phyloP scores from a whole-genome alignment of 352 stramenopile species.

The Phytophthora europaea region DNA sequence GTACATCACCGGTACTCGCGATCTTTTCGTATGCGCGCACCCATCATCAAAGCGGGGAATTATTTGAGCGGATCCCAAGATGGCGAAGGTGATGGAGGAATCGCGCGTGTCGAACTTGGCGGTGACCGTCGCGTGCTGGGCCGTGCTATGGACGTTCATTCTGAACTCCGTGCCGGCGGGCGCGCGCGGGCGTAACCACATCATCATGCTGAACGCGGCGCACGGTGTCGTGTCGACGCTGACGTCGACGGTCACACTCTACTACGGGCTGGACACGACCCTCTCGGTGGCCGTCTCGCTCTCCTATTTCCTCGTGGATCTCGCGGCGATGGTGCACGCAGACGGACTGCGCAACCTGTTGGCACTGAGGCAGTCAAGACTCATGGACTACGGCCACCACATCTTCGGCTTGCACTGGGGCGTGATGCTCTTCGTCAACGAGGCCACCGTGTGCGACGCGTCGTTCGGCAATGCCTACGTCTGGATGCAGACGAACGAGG shows the following conservation, averaged over 20 bases:
- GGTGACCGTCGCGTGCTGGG: slow-evolving; percentile 51
- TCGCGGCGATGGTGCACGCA: slow-evolving; percentile 64
- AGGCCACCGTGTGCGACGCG: slow-evolving; percentile 59
- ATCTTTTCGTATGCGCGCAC: slow-evolving; percentile 7
- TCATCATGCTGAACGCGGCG: slow-evolving; percentile 73
- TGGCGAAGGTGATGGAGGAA: slow-evolving; percentile 3
- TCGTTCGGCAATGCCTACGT: slow-evolving; percentile 78
- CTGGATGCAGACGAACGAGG: slow-evolving; percentile 88
- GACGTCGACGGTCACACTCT: slow-evolving; percentile 54
- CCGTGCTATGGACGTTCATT: slow-evolving; percentile 57
- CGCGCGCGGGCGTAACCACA: slow-evolving; percentile 61
- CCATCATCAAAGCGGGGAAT: not conserved
- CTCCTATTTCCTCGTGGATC: slow-evolving; percentile 78
- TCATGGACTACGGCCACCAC: slow-evolving; percentile 84
- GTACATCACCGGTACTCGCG: slow-evolving; percentile 9
- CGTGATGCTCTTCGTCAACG: slow-evolving; percentile 65
- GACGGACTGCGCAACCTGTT: slow-evolving; percentile 54
- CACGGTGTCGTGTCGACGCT: slow-evolving; percentile 75
- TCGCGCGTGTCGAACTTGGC: slow-evolving; percentile 48
- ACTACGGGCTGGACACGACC: slow-evolving; percentile 56
- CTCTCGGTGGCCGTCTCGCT: slow-evolving; percentile 71
- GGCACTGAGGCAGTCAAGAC: slow-evolving; percentile 52
- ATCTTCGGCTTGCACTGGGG: slow-evolving; percentile 75
- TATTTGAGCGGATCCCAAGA: slow-evolving; percentile 3
- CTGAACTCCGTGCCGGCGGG: slow-evolving; percentile 57